Evolutionary conservation across 257 asterid species (phyloP), one percentile per base, ranked within the genome.

Genomic region (Nyctanthes arbortristis): DNA sequence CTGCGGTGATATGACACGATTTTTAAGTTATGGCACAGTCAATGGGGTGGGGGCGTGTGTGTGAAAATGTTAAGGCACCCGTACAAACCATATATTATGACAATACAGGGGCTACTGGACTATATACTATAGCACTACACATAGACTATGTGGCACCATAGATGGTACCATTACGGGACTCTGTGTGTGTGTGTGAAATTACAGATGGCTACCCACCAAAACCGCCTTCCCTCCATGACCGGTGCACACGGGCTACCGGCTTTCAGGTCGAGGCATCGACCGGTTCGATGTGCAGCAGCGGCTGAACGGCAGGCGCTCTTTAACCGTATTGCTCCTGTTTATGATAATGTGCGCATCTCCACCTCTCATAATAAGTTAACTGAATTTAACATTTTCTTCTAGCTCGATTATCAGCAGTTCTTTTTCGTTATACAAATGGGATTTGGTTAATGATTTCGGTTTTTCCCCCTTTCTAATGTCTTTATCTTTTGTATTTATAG

Each of bases 261-360:
- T 24, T 25, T 61, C 72, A 79, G 83, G 79, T 73, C 73, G 43
- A 59, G 24, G 32, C 43, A 6, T 18, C 72, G 52, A 4, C 63
- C 11, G 47, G 35, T 61, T 29, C 80, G 80, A 8, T 91, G 93
- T 76, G 66, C 92, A 24, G 59, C 59, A 52, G 29, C 29, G 20
- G 63, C 77, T 7, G 93, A 89, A 28, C 86, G 97, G 2, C 93
- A 84, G 80, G 85, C 74, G 40, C 87, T 91, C 20, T 92, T 92
- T 77, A 79, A 79, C 67, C 93, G 96, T 77, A 87, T 87, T 78
- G 93, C 96, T 27, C 96, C 96, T 71, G 95, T 89, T 39, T 91
- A 89, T 74, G 96, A 91, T 78, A 91, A 87, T 65, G 96, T 87
- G 78, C 22, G 88, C 80, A 5, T 58, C 67, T 20, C 7, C 55